These are phyloP conservation scores for rapeseed (Brassica napus) DNA, from an alignment of 345 rosid species.

Conservation along the genomic window DNA sequence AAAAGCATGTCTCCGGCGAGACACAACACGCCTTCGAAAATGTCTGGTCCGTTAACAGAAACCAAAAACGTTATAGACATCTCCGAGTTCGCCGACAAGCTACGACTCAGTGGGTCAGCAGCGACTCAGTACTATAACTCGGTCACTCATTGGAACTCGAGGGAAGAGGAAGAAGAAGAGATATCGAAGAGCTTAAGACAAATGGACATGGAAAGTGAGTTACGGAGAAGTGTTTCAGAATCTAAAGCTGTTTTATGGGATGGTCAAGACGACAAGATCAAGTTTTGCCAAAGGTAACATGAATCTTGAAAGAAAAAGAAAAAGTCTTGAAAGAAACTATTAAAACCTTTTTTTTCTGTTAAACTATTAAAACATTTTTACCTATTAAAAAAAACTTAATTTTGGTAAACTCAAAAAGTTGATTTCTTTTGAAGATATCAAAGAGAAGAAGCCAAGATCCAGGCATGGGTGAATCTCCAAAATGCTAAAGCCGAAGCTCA, in stretches of 20 bases:
- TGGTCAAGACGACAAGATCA: slow-evolving; percentile 77
- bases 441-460: slow-evolving; percentile 92
- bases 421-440: slow-evolving; percentile 51
- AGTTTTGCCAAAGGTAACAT: slow-evolving; percentile 74
- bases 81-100: slow-evolving; percentile 62
- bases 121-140: slow-evolving; percentile 54
- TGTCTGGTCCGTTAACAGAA: slow-evolving; percentile 80
- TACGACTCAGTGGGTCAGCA: slow-evolving; percentile 50
- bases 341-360: not conserved
- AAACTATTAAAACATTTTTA: not conserved
- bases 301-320: not conserved
- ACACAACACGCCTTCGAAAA: slow-evolving; percentile 83
- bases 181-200: slow-evolving; percentile 85
- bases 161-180: slow-evolving; percentile 91
- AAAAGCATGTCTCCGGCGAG: slow-evolving; percentile 75
- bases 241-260: slow-evolving; percentile 71
- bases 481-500: slow-evolving; percentile 97
- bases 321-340: not conserved
- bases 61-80: slow-evolving; percentile 55
- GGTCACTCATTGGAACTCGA: slow-evolving; percentile 79
- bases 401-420: not conserved
- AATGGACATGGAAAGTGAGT: slow-evolving; percentile 54
- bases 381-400: not conserved
- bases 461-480: slow-evolving; percentile 94
- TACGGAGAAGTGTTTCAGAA: slow-evolving; percentile 56